These are phyloP conservation scores for Blastobotrys raffinosifermentans DNA, from an alignment of 1,139 yeast genomes.

Conservation along the genomic window DNA sequence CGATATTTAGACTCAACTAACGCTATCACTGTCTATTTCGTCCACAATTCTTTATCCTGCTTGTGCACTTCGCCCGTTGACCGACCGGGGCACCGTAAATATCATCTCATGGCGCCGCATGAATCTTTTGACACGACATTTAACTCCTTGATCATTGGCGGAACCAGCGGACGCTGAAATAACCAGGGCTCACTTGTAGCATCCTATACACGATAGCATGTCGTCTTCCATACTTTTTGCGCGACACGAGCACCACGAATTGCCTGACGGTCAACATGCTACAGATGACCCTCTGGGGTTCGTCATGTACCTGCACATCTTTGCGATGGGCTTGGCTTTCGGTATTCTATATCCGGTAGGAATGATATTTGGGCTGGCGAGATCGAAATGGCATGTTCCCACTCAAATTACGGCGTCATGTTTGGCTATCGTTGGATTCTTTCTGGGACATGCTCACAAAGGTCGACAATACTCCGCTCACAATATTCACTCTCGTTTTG, in stretches of 20 bases:
- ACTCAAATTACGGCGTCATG: conserved; percentile 34
- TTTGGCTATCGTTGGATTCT: conserved; percentile 34
- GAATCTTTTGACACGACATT: too few species aligned
- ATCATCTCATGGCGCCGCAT: too few species aligned
- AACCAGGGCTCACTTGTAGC: too few species aligned
- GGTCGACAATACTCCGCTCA: conserved; percentile 32
- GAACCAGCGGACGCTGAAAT: too few species aligned
- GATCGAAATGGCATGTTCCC: conserved; percentile 35
- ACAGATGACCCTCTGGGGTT: conserved; percentile 23
- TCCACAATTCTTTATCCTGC: too few species aligned
- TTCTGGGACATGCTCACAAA: conserved; percentile 37
- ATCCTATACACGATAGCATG: too few species aligned
- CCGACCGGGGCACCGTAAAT: too few species aligned
- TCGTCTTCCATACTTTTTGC: too few species aligned
- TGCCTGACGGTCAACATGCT: conserved; percentile 22
- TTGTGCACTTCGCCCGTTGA: too few species aligned
- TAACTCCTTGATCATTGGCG: too few species aligned
- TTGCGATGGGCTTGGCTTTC: conserved; percentile 34
- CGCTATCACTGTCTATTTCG: too few species aligned
- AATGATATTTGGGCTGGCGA: conserved; percentile 37
- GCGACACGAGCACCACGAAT: conserved; percentile 22
- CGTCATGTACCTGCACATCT: conserved; percentile 34
- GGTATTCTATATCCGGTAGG: conserved; percentile 39
- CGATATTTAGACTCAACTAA: too few species aligned
- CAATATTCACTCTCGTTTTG: conserved; percentile 33